Evolutionary conservation across 305 asterid genomes (phyloP).

Genomic region (Coffea humblotiana): DNA sequence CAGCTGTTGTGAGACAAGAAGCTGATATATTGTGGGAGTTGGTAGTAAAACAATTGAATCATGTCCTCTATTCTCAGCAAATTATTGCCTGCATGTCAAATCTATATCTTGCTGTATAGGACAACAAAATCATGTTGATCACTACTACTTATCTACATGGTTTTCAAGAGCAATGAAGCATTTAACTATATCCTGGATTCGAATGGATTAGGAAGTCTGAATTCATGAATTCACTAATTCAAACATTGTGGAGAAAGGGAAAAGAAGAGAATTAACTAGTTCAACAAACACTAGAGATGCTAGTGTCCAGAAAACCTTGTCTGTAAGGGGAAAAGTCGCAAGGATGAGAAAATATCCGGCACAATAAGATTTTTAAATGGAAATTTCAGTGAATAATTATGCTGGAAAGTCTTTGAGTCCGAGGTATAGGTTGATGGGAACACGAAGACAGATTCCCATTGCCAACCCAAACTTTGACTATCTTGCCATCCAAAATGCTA

Average conservation of each 20-base stretch:
- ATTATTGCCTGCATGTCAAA: background rate
- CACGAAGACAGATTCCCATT: background rate
- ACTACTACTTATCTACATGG: no score
- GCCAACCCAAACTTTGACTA: conserved; percentile 16
- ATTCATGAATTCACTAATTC: background rate
- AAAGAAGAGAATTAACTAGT: background rate
- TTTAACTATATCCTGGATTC: no score
- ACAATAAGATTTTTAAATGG: background rate
- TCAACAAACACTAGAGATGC: background rate
- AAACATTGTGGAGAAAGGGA: background rate
- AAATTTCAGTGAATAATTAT: background rate
- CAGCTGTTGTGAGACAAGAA: conserved; percentile 1
- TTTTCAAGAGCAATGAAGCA: background rate
- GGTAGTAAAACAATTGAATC: conserved; percentile 9
- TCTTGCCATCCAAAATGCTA: background rate
- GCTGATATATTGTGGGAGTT: conserved; percentile 10
- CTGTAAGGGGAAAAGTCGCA: background rate
- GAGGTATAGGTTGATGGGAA: background rate
- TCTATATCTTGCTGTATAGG: background rate
- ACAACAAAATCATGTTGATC: no score
- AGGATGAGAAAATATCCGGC: background rate
- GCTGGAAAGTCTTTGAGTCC: background rate
- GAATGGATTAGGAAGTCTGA: background rate
- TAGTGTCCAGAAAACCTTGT: background rate
- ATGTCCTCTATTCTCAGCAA: background rate